Evolutionary conservation across 2,329 filamentous ascomycete genomes (phyloP).

Genomic region (Hypoxylon sp.): DNA sequence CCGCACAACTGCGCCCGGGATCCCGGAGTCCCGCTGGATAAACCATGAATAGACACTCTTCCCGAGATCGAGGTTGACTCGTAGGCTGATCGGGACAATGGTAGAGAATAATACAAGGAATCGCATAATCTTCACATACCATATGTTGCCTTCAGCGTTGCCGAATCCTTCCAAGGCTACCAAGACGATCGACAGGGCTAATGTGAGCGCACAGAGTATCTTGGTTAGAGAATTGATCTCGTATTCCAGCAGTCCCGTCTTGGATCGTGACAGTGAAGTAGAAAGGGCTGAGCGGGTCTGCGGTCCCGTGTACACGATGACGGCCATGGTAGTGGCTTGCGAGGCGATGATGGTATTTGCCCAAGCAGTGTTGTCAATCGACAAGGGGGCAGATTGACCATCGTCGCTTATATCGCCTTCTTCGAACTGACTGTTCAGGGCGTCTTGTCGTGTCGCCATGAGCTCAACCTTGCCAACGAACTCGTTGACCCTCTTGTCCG

Average conservation of each 20-base stretch:
- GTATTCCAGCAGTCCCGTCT: constrained; percentile 90
- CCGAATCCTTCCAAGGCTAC: constrained; percentile 87
- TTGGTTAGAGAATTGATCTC: constrained; percentile 98
- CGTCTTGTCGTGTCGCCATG: constrained; percentile 61
- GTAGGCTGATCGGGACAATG: constrained; percentile 95
- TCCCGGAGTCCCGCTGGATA: constrained; percentile 89
- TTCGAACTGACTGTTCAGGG: constrained; percentile 52
- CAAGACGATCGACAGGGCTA: constrained; percentile 84
- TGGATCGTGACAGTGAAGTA: constrained; percentile 89
- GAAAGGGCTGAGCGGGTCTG: constrained; percentile 94
- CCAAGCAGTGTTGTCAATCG: constrained; percentile 98
- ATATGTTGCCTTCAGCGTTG: constrained; percentile 69
- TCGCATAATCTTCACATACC: constrained; percentile 98
- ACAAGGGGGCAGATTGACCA: constrained; percentile 73
- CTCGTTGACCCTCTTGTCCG: constrained; percentile 92
- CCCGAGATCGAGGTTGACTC: constrained; percentile 96
- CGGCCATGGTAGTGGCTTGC: constrained; percentile 85
- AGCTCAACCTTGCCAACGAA: constrained; percentile 91
- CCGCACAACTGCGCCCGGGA: constrained; percentile 89
- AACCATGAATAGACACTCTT: constrained; percentile 97
- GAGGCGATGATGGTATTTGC: constrained; percentile 97
- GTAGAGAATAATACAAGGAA: constrained; percentile 99
- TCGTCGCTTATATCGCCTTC: constrained; percentile 47
- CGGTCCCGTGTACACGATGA: constrained; percentile 92
- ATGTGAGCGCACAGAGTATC: constrained; percentile 88